These are phyloP conservation scores for Lippia alba DNA, from an alignment of 305 asterid species.

Conservation along the genomic window DNA sequence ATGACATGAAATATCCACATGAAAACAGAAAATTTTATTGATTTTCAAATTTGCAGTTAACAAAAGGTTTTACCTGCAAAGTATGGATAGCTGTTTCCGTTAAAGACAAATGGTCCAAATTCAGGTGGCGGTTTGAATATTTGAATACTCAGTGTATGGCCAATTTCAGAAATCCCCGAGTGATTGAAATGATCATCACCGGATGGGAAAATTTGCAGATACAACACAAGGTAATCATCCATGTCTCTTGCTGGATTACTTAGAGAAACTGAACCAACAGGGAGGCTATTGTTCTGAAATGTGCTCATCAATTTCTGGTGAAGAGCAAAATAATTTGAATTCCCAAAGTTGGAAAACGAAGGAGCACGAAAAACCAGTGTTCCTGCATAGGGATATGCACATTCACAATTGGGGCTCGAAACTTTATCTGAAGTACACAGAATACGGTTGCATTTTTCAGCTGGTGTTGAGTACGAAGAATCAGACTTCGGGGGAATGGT, in stretches of 20 bases:
- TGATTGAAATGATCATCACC: conserved; percentile 59
- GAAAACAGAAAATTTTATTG: conserved; percentile 4
- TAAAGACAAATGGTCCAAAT: conserved; percentile 72
- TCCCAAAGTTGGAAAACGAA: conserved; percentile 67
- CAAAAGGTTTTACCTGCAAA: conserved; percentile 51
- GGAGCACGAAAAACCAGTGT: conserved; percentile 67
- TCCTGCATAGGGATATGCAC: conserved; percentile 81
- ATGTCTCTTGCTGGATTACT: conserved; percentile 58
- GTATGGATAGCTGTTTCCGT: conserved; percentile 48
- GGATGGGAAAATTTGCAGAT: conserved; percentile 64
- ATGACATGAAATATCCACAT: conserved; percentile 7
- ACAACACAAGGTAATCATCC: conserved; percentile 53
- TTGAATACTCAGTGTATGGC: conserved; percentile 66
- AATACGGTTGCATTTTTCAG: conserved; percentile 52
- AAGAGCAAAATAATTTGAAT: conserved; percentile 49
- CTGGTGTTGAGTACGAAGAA: conserved; percentile 52
- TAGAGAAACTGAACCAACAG: conserved; percentile 72
- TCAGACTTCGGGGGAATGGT: conserved; percentile 41
- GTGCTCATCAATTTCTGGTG: conserved; percentile 43
- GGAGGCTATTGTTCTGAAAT: conserved; percentile 43
- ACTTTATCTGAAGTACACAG: conserved; percentile 52
- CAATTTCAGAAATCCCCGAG: conserved; percentile 59
- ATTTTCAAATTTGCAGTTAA: conserved; percentile 4
- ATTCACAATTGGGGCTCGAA: conserved; percentile 69
- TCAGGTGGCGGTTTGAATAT: conserved; percentile 68